Conservation (phyloP, 192 early-diverging fungal species). For the Entophlyctis luteolus region DNA sequence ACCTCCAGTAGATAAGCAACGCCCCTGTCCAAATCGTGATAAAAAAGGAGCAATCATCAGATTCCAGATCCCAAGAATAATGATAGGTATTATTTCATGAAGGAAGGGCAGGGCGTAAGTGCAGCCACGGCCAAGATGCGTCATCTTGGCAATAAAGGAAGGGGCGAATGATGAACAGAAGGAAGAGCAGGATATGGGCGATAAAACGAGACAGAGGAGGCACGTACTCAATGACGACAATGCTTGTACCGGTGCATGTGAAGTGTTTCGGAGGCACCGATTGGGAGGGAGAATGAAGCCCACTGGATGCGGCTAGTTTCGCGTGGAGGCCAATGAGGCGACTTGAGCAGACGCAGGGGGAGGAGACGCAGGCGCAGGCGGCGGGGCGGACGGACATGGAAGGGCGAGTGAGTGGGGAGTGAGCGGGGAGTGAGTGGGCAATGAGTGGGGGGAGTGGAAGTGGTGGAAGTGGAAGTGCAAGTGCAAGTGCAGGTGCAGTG, state of each 20-base stretch:
- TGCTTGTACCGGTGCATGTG: neutral
- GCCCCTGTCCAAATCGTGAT: neutral
- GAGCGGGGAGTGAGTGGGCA: too few species aligned
- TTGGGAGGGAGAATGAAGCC: neutral
- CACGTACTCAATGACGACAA: neutral
- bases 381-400: too few species aligned
- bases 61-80: neutral
- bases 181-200: neutral
- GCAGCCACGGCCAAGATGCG: neutral
- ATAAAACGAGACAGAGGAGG: neutral
- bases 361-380: too few species aligned
- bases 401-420: too few species aligned
- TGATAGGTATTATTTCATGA: neutral
- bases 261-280: neutral
- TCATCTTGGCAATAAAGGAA: neutral
- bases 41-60: neutral
- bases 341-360: too few species aligned
- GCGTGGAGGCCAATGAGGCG: too few species aligned
- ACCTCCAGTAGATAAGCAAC: neutral
- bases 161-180: neutral
- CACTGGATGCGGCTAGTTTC: neutral
- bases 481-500: too few species aligned
- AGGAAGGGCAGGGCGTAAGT: neutral
- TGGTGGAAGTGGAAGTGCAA: too few species aligned
- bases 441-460: too few species aligned